These are phyloP conservation scores for Arabidopsis suecica DNA, from an alignment of 345 rosid species.

Conservation along the genomic window DNA sequence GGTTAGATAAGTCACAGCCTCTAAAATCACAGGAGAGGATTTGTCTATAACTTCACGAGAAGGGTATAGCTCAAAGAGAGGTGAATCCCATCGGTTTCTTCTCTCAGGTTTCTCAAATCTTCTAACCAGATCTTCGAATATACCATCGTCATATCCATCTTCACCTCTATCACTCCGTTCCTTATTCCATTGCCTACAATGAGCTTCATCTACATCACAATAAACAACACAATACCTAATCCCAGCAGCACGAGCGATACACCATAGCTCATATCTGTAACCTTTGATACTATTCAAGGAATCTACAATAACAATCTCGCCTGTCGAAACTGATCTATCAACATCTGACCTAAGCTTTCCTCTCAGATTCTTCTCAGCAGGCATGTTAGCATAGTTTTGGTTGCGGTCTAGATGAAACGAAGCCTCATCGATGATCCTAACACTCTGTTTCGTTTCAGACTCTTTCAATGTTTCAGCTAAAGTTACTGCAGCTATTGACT, in stretches of 20 bases:
- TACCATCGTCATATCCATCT: conserved; percentile 60
- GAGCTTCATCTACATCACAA: conserved; percentile 70
- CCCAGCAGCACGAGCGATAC: conserved; percentile 91
- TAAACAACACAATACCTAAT: conserved; percentile 80
- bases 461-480: conserved; percentile 72
- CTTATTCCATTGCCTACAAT: conserved; percentile 80
- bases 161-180: conserved; percentile 70
- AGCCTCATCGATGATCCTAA: conserved; percentile 73
- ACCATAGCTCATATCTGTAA: conserved; percentile 93
- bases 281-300: conserved; percentile 96
- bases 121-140: conserved; percentile 79
- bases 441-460: conserved; percentile 61
- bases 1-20: conserved; percentile 81
- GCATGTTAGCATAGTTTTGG: conserved; percentile 87
- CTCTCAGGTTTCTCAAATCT: conserved; percentile 94
- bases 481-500: conserved; percentile 69
- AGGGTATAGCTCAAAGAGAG: conserved; percentile 81
- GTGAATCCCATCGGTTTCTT: conserved; percentile 97
- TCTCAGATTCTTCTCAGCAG: conserved; percentile 88
- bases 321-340: conserved; percentile 93
- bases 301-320: conserved; percentile 80
- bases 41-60: conserved; percentile 59
- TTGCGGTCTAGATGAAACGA: conserved; percentile 89
- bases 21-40: conserved; percentile 63
- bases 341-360: conserved; percentile 97